Evolutionary conservation across 2,329 filamentous ascomycete species (phyloP).

Genomic region (Paramyrothecium roridum): DNA sequence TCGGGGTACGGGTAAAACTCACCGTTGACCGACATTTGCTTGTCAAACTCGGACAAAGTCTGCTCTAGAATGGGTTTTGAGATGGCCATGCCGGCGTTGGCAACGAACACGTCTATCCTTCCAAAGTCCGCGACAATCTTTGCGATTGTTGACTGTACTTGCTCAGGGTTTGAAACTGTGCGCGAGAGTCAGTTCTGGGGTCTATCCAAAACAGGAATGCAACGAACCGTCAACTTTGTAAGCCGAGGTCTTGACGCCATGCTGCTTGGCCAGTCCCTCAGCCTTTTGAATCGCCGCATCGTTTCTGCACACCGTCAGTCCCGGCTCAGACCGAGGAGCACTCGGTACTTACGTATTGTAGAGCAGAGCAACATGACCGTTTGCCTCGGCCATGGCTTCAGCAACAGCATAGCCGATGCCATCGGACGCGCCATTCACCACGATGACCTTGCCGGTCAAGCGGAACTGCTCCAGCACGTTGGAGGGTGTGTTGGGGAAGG

Average conservation of each 20-base stretch:
- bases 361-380: conserved; percentile 32
- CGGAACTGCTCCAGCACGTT: conserved; percentile 43
- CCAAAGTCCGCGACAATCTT: conserved; percentile 36
- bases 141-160: conserved; percentile 24
- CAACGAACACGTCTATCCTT: conserved; percentile 37
- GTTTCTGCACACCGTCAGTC: conserved; percentile 11
- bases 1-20: not conserved
- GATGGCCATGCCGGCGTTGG: conserved; percentile 45
- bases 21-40: conserved; percentile 53
- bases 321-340: not conserved
- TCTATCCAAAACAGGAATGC: not conserved
- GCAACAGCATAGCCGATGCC: conserved; percentile 41
- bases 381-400: conserved; percentile 43
- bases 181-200: not conserved
- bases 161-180: conserved; percentile 36
- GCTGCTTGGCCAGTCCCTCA: conserved; percentile 23
- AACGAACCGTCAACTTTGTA: conserved; percentile 39
- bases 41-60: conserved; percentile 45
- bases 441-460: conserved; percentile 36
- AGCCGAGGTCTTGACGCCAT: conserved; percentile 32
- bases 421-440: conserved; percentile 42
- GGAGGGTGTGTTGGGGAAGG: conserved; percentile 17
- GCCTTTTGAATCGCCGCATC: conserved; percentile 32
- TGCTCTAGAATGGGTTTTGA: conserved; percentile 54
- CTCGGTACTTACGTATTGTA: conserved; percentile 23